phyloP scores from a whole-genome alignment of 371 early-diverging fungal species.

The Syncephalis plumigaleata region DNA sequence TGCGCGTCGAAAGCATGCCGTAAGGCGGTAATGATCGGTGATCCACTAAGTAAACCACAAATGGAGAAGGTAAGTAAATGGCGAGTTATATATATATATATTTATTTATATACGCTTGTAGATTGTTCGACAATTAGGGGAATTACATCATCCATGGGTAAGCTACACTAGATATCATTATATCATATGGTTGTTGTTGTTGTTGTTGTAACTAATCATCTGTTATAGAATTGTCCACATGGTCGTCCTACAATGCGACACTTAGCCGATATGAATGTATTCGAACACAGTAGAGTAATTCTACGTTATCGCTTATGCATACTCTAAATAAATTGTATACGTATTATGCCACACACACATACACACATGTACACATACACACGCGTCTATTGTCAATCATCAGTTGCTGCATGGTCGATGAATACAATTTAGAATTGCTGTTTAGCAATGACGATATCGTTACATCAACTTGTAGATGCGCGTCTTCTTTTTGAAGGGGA shows the following conservation, averaged over 20 bases:
- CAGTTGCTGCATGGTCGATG: too few relatives aligned
- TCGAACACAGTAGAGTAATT: too few relatives aligned
- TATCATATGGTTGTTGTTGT: background rate
- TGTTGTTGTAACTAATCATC: background rate
- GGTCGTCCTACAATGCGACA: conserved; percentile 94
- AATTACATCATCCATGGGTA: conserved; percentile 80
- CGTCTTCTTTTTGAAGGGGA: too few relatives aligned
- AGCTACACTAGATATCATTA: too few relatives aligned
- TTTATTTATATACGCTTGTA: conserved; percentile 4
- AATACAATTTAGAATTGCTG: too few relatives aligned
- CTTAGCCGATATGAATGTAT: conserved; percentile 12
- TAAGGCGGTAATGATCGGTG: conserved; percentile 64
- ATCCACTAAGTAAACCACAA: conserved; percentile 33
- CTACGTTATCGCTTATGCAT: too few relatives aligned
- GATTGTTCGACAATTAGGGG: conserved; percentile 59
- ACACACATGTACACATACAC: too few relatives aligned
- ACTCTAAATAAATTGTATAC: too few relatives aligned
- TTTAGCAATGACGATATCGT: too few relatives aligned
- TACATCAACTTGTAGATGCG: too few relatives aligned
- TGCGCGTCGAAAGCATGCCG: conserved; percentile 70
- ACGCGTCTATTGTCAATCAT: too few relatives aligned
- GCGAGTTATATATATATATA: background rate
- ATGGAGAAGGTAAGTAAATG: conserved; percentile 44
- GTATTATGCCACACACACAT: too few relatives aligned
- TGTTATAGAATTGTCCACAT: conserved; percentile 86